Evolutionary conservation across 306 rosid species (phyloP).

Genomic region (Lithocarpus polystachyus): DNA sequence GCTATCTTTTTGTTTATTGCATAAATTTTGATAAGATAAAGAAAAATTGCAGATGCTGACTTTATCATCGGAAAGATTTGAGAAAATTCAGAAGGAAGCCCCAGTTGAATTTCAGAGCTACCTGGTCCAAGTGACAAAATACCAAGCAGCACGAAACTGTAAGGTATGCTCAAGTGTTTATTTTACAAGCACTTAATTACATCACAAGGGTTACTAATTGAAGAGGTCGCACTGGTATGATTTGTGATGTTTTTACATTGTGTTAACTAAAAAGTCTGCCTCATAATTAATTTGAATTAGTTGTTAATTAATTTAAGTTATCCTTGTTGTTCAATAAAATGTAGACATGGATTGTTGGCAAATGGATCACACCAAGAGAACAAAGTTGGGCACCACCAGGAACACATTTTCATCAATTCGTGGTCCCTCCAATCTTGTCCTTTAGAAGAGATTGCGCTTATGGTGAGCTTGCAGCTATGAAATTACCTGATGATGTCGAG

Average conservation of each 20-base stretch:
- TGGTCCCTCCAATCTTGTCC: conserved; percentile 81
- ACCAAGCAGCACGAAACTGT: conserved; percentile 85
- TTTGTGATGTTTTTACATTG: too few species aligned
- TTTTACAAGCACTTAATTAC: too few species aligned
- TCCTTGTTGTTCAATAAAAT: neutral
- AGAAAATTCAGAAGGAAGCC: conserved; percentile 77
- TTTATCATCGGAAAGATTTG: conserved; percentile 80
- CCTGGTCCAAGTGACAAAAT: conserved; percentile 89
- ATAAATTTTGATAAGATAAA: neutral
- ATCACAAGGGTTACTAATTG: too few species aligned
- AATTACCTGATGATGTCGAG: conserved; percentile 70
- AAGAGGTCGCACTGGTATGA: too few species aligned
- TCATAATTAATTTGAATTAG: too few species aligned
- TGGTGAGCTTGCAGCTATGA: conserved; percentile 97
- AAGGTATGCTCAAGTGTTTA: conserved; percentile 44
- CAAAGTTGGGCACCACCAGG: conserved; percentile 94
- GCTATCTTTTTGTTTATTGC: too few species aligned
- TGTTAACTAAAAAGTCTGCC: too few species aligned
- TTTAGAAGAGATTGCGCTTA: conserved; percentile 91
- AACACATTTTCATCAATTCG: conserved; percentile 93
- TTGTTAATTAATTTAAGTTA: neutral
- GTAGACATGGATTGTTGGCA: conserved; percentile 96
- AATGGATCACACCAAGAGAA: conserved; percentile 89
- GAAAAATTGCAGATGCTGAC: conserved; percentile 74
- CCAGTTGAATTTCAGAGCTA: conserved; percentile 74